phyloP scores from a whole-genome alignment of 2,329 filamentous ascomycete genomes.

The Aspergillus caelatus region DNA sequence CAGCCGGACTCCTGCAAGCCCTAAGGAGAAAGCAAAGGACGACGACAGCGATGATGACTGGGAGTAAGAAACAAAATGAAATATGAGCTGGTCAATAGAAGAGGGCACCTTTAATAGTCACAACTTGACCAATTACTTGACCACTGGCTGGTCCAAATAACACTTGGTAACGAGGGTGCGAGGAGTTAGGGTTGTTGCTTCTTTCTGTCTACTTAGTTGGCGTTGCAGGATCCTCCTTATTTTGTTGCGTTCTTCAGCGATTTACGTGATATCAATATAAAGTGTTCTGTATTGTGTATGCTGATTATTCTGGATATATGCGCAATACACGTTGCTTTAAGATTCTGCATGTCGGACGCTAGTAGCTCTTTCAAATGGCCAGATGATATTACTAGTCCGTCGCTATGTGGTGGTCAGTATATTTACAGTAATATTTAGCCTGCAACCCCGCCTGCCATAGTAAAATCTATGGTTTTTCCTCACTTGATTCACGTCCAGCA shows the following conservation, averaged over 20 bases:
- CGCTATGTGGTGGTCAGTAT: not conserved
- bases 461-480: not conserved
- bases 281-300: not conserved
- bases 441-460: not conserved
- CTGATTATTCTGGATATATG: not conserved
- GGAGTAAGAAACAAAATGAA: slow-evolving; percentile 57
- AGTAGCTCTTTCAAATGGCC: not conserved
- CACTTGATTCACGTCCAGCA: slow-evolving; percentile 10
- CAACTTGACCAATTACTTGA: slow-evolving; percentile 1
- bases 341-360: not conserved
- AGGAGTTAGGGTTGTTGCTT: slow-evolving; percentile 19
- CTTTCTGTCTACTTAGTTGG: not conserved
- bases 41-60: slow-evolving; percentile 75
- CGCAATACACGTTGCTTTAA: not conserved
- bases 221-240: slow-evolving; percentile 9
- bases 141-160: slow-evolving; percentile 22
- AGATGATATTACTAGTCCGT: not conserved
- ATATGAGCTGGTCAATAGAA: slow-evolving; percentile 1
- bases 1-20: slow-evolving; percentile 74
- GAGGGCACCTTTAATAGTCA: not conserved
- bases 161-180: slow-evolving; percentile 1
- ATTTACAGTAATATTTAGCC: slow-evolving; percentile 1
- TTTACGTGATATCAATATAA: slow-evolving; percentile 18
- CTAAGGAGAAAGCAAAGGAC: slow-evolving; percentile 53
- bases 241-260: slow-evolving; percentile 24